Evolutionary conservation across 1,284 basidiomycete species (phyloP), one percentile per base, ranked within the genome.

Genomic region (Pyrrhoderma lamaoense): DNA sequence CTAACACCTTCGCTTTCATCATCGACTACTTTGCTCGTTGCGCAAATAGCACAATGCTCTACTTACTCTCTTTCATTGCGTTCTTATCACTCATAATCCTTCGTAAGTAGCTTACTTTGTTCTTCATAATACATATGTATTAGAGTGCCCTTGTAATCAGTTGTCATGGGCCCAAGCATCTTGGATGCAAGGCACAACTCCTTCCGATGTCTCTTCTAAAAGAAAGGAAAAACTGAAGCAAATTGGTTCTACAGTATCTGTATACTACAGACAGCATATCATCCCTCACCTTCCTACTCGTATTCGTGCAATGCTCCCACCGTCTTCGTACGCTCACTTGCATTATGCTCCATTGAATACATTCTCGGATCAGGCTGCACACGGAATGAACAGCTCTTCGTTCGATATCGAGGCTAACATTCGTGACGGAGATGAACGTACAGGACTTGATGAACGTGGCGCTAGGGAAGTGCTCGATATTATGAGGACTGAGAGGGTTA

Each of bases 371-470:
- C 91, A 93, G 70, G 80, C 80, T 19, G 72, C 74, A 47, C 85
- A 85, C 19, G 91, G 91, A 14, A 67, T 93, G 67, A 77, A 79
- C n/a, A 87, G 82, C 45, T 67, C 75, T 51, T 77, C 76, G 60
- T 94, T 93, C 67, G 91, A 94, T 67, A 80, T 93, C 57, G 90
- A 93, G 70, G 69, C 68, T 45, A 93, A 92, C 66, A 75, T 91
- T 52, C 73, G 74, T 42, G 87, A 83, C 54, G 86, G 82, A 21
- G 91, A 93, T 66, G 77, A 79, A 37, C 75, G 91, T 60, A 64
- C 73, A 56, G 91, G 91, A 34, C 72, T 94, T 59, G 91, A 93
- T 66, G 89, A 91, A 62, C 76, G 74, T 47, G 87, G 85, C 18
- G 89, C 88, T 3, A 80, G 83, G 65, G 91, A 94, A 69, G 83